Base-by-base conservation (phyloP, 305 asterid genomes). In the Fraxinus xanthoxyloides region DNA sequence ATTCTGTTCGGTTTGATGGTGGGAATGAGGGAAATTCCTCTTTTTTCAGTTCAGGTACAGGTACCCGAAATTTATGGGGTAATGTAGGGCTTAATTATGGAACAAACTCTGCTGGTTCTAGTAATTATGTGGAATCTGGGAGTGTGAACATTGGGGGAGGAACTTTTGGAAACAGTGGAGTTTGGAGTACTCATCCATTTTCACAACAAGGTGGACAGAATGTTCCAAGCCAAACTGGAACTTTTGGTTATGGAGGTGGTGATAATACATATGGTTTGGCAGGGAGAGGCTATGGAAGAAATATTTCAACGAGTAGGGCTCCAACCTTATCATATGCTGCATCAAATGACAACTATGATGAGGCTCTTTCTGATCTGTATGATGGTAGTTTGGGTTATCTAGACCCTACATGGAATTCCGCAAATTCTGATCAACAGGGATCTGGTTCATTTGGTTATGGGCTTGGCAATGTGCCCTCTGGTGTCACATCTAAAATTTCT, bases 371-470 rank as follows among this genome's bases (percentile, higher is more conserved):
- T 17, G 78, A 84, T 79, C 75, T 84, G 43, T 84, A 77, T 73
- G 85, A 82, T 10, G 13, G 54, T 36, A 56, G 15, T 21, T 79
- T 56, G 72, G 82, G 59, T 51, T 83, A 80, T 77, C 24, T 78
- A n/a, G 85, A 84, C 46, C 61, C 82, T 9, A 77, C 85, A 28
- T 84, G 87, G 87, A 70, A 79, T 26, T 65, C 81, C 0, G 74
- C 65, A 35, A 79, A 79, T 75, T 74, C 72, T 23, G 87, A 81
- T 72, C 79, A 77, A 76, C 82, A 83, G 48, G 84, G 77, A 72
- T 69, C 86, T 79, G 86, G 84, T 75, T 74, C 88, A 72, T 82
- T 85, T 77, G 82, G 84, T 30, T 76, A 74, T 56, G 79, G 77
- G 54, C 77, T 83, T 5, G 85, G 82, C 28, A 76, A 54, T 72